Base-by-base conservation (phyloP, 2,329 filamentous ascomycete species). In the Cercospora berteroae region DNA sequence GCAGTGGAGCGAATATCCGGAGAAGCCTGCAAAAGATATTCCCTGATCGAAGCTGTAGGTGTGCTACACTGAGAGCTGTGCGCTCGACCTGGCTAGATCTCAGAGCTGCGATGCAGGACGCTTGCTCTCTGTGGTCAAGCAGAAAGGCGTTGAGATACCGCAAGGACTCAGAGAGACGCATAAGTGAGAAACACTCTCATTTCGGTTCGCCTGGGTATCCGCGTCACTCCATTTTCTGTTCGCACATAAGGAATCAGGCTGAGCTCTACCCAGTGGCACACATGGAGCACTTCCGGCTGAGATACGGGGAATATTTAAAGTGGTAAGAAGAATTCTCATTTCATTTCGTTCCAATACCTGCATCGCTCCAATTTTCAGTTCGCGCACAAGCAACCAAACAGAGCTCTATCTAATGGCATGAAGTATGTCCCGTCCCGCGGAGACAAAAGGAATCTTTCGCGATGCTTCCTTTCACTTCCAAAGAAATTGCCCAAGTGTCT, bases 11-110 rank as follows among this genome's bases (percentile, higher is more conserved):
- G 2, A 2, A n/a, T n/a, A n/a, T 7, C 6, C 2, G 3, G 36
- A 39, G 16, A 39, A 0, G 36, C 2, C 16, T 39, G 16, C 16
- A 8, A 8, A 4, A 1, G 8, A n/a, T 3, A 1, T 39, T 6
- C 1, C 4, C 6, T 2, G n/a, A 6, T 1, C 5, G 1, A 8
- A 3, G 13, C 6, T 4, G 36, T 5, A n/a, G 8, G 36, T 16
- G 36, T 6, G 6, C 16, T 8, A 3, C 36, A 6, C 13, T 5
- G 36, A n/a, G 36, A n/a, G 6, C 1, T n/a, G 13, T 39, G 36
- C 36, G 36, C 36, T 39, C n/a, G n/a, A n/a, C n/a, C n/a, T n/a
- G n/a, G n/a, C n/a, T n/a, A n/a, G n/a, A n/a, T n/a, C n/a, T 39
- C 36, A n/a, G 16, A 3, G 36, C 16, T n/a, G 0, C 6, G 36